These are phyloP conservation scores for Tylopilus sp. DNA, from an alignment of 768 basidiomycete genomes.

Conservation along the genomic window DNA sequence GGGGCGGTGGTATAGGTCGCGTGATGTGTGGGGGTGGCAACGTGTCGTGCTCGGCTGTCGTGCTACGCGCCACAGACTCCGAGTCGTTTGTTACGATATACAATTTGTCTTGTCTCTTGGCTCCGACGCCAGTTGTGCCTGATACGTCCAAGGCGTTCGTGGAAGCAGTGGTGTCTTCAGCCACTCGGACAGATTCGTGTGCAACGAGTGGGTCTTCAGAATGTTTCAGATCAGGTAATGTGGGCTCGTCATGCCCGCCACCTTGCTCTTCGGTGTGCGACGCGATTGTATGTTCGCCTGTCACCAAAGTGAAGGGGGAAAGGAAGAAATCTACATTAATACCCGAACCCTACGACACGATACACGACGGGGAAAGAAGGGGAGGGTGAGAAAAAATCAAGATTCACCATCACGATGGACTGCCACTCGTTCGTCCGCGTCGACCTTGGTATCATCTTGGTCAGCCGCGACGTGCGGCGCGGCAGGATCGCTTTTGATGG, in stretches of 20 bases:
- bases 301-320: conserved; percentile 11
- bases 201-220: conserved; percentile 8
- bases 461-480: conserved; percentile 12
- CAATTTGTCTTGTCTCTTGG: not conserved
- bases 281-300: conserved; percentile 19
- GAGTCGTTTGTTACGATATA: not conserved
- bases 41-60: conserved; percentile 9
- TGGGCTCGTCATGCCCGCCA: conserved; percentile 2
- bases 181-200: conserved; percentile 1
- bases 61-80: not conserved
- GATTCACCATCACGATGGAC: conserved; percentile 41
- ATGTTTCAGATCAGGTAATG: not conserved
- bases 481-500: conserved; percentile 11
- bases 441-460: conserved; percentile 17
- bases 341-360: conserved; percentile 24
- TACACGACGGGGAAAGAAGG: conserved; percentile 19
- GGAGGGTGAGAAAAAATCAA: conserved; percentile 29
- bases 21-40: conserved; percentile 32
- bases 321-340: conserved; percentile 27
- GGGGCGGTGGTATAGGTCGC: conserved; percentile 29
- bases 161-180: conserved; percentile 1
- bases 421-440: conserved; percentile 14
- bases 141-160: not conserved
- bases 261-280: conserved; percentile 15
- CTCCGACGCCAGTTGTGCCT: not conserved